Evolutionary conservation across 2,329 filamentous ascomycete species (phyloP).

Genomic region (Colletotrichum phormii): DNA sequence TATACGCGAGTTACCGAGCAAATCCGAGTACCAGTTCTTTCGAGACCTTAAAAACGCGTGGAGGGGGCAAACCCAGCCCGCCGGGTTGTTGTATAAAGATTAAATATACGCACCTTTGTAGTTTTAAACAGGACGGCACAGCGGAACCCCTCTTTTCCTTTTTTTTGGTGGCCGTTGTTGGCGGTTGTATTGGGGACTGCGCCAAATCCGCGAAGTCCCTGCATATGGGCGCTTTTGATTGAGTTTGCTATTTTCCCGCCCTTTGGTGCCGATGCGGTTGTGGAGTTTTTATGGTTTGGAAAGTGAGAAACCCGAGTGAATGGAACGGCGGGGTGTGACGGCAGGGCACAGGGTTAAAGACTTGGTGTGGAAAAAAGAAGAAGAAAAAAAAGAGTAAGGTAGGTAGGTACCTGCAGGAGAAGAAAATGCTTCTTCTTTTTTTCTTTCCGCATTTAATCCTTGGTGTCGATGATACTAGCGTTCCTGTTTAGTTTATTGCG

Average conservation of each 20-base stretch:
- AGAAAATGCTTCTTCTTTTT: neutral
- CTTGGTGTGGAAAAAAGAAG: too few relatives aligned
- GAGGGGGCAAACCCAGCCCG: too few relatives aligned
- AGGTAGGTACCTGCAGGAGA: conserved; percentile 3
- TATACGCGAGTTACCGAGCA: too few relatives aligned
- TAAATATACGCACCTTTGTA: neutral
- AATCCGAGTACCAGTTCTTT: too few relatives aligned
- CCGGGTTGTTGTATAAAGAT: too few relatives aligned
- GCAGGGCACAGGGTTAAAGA: neutral
- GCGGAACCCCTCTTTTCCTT: neutral
- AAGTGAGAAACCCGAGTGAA: neutral
- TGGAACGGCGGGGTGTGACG: neutral
- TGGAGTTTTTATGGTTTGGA: neutral
- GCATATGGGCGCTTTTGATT: neutral
- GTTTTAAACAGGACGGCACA: neutral
- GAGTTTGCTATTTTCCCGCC: neutral
- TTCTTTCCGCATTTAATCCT: conserved; percentile 6
- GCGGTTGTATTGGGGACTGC: neutral
- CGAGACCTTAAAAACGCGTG: too few relatives aligned
- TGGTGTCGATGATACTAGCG: conserved; percentile 20
- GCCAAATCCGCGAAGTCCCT: neutral
- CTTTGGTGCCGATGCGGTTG: neutral
- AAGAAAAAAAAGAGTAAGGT: neutral
- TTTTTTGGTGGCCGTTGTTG: neutral
- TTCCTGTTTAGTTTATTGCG: neutral